Evolutionary conservation across 78 protist genomes (phyloP).

Genomic region (Dictyostelium discoideum): dicty_2.7 NC_007089.4:2402001-2402500

Average conservation of each 20-base stretch:
- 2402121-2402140: neutral
- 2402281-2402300: neutral
- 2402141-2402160: neutral
- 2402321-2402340: neutral
- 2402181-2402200: neutral
- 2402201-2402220: too few relatives aligned
- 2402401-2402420: neutral
- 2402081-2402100: too few relatives aligned
- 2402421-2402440: slow-evolving; percentile 38
- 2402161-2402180: too few relatives aligned
- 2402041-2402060: slow-evolving; percentile 9
- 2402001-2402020: slow-evolving; percentile 72
- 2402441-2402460: neutral
- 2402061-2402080: slow-evolving; percentile 19
- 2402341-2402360: neutral
- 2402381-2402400: neutral
- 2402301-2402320: too few relatives aligned
- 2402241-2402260: neutral
- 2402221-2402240: neutral
- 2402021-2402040: slow-evolving; percentile 55
- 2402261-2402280: neutral
- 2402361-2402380: neutral
- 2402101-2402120: too few relatives aligned
- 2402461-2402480: neutral
- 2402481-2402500: neutral